Evolutionary conservation across 2,329 filamentous ascomycete species (phyloP), one percentile per base, ranked within the genome.

Genomic region (Blastomyces emzantsi): DNA sequence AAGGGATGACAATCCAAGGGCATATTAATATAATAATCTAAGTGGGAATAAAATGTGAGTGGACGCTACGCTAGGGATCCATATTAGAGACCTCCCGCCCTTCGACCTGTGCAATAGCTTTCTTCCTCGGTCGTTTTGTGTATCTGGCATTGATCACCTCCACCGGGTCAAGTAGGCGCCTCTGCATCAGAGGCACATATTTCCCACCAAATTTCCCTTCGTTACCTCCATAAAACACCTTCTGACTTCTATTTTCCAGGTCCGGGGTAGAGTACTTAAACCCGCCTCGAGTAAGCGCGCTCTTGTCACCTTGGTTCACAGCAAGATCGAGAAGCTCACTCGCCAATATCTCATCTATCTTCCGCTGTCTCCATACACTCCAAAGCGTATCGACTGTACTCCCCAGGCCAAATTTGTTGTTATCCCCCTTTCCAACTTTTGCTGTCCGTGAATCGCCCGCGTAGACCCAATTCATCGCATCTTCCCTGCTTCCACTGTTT

Each of bases 291-390:
- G 69, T 65, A 43, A 75, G 66, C 36, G 71, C 64, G 39, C 62
- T 75, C 62, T 73, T 72, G 64, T 76, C 72, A 22, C 73, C 76
- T 64, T 78, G 75, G 62, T 69, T 73, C 66, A 83, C 79, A 22
- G 82, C 79, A 59, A 87, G 76, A 70, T 90, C 85, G 65, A 97
- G 79, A 60, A 99, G 78, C 68, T 86, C 84, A 64, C 84, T 87
- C 0, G 90, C 86, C 63, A 99, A 80, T 61, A 96, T 79, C 80
- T 97, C 94, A 71, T 97, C 92, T 68, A 97, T 90, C 80, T 96
- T 96, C 62, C 84, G 82, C 71, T 87, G 85, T 65, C 90, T 85
- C 93, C 94, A 99, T 28, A 86, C 78, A 65, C 83, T 81, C 94
- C 94, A 99, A 58, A 95, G 74, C 64, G 87, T 83, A 68, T 91